Base-by-base conservation (phyloP, 2,329 filamentous ascomycete species). In the Alternaria rosae region DNA sequence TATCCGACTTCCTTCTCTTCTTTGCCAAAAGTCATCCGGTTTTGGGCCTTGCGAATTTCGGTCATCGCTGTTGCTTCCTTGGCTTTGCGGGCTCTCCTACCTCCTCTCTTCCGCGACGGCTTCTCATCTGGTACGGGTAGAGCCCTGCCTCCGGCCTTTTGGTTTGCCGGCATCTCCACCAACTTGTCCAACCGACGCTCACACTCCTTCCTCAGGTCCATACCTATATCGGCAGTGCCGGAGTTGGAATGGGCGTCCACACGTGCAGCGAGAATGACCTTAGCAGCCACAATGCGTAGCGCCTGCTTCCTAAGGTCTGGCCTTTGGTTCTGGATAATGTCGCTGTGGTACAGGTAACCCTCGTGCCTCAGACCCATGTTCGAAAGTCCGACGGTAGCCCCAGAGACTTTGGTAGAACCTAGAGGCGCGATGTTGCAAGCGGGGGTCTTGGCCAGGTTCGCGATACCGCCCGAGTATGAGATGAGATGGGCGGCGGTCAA, bases 51-150 rank as follows among this genome's bases (percentile, higher is more conserved):
- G 68, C 94, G 90, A 28, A 99, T 84, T 57, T 99, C 95, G 0
- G 95, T 99, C 93, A 97, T 97, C 62, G 95, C 94, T 7, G 92
- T 92, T 5, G 94, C 94, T 80, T 97, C 95, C 85, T 99, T 99
- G 62, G 94, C 94, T 80, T 97, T 97, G 59, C 95, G 86, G 12
- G 94, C 95, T 68, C 93, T 86, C 57, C 94, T 86, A 54, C 95
- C 95, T 79, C 95, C 95, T 67, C 95, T 91, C 79, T 99, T 99
- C 32, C 94, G 87, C 1, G 92, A 89, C 1, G 93, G 95, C 79
- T 98, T 99, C 80, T 99, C 95, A 76, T 98, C 95, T 0, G 47
- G 47, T n/a, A 51, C 30, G 4, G 47, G 47, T 2, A 51, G 30
- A 4, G 47, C 47, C 12, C 47, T 21, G 11, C 21, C 95, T 64